Evolutionary conservation across 202 grass and related monocot genomes (phyloP), one percentile per base, ranked within the genome.

Genomic region (Carex arenaria): DNA sequence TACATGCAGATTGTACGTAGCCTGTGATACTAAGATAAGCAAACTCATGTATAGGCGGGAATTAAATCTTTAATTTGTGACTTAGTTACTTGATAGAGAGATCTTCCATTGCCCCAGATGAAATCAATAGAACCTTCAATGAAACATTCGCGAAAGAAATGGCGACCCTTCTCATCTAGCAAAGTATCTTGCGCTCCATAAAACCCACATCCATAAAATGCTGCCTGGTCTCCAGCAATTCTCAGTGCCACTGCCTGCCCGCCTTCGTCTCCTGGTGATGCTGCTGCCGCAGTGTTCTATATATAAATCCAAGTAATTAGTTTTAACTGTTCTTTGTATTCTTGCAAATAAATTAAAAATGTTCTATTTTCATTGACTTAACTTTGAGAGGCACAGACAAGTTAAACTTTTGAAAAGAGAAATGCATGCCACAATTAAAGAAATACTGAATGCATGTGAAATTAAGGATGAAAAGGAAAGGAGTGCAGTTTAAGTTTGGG

Each of bases 101-200:
- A 93, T 11, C 85, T 85, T 12, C 61, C 91, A 78, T 93, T 90
- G 74, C 94, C 94, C 80, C 92, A 93, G 84, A 97, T 93, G 91
- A 97, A 97, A 72, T 97, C 89, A 32, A 94, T 97, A 68, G 94
- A 97, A 2, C 91, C 94, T 86, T 97, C 94, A 81, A 97, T 88
- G 86, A 84, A 90, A 88, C 94, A 97, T n/a, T 61, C 84, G 0
- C 80, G 94, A 62, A 91, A 97, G 9, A 89, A 40, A 67, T 97
- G 94, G 6, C 89, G 84, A 4, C 91, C 94, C 32, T 51, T 86
- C 61, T 97, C 89, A 86, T 97, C 94, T 30, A 97, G 87, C 85
- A 94, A 80, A 36, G 94, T 94, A 90, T 97, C 94, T 80, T 94
- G 94, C 3, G 91, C 68, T 28, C 94, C 61, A 66, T 94, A 97